A percentile compares a stretch with the other conserved stretches of the same genome.
These are phyloP conservation scores for Ogataea wickerhamii DNA, from an alignment of 805 yeast genomes.

Conservation along the genomic window DNA sequence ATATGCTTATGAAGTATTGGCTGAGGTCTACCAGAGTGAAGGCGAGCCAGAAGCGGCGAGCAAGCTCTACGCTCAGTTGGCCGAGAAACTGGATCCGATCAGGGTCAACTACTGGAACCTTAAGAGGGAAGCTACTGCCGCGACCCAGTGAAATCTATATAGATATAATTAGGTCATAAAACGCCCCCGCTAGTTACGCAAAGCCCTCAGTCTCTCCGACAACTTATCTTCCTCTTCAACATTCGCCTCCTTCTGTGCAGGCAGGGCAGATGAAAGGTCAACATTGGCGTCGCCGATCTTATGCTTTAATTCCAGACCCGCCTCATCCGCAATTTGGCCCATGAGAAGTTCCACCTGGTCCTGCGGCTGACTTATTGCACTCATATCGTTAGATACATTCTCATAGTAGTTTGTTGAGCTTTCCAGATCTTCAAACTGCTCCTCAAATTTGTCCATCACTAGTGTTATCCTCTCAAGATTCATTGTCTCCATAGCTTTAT, in stretches of 20 bases:
- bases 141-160: background rate
- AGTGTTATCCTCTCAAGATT: conserved; percentile 87
- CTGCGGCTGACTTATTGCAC: conserved; percentile 87
- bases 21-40: conserved; percentile 41
- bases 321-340: conserved; percentile 95
- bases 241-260: conserved; percentile 31
- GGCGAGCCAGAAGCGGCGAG: conserved; percentile 34
- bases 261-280: conserved; percentile 40
- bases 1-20: conserved; percentile 62
- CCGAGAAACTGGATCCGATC: conserved; percentile 32
- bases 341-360: conserved; percentile 89
- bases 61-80: conserved; percentile 49
- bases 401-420: conserved; percentile 93
- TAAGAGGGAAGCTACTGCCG: background rate
- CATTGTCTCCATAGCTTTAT: conserved; percentile 92
- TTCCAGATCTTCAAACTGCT: conserved; percentile 93
- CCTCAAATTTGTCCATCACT: conserved; percentile 96
- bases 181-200: conserved; percentile 43
- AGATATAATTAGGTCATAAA: background rate
- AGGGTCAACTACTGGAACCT: conserved; percentile 31
- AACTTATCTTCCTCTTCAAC: conserved; percentile 83
- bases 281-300: conserved; percentile 64
- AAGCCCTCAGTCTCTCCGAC: conserved; percentile 84
- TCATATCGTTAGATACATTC: conserved; percentile 80
- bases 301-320: conserved; percentile 89